Evolutionary conservation across 2,329 filamentous ascomycete genomes (phyloP).

Genomic region (Fusarium equiseti): DNA sequence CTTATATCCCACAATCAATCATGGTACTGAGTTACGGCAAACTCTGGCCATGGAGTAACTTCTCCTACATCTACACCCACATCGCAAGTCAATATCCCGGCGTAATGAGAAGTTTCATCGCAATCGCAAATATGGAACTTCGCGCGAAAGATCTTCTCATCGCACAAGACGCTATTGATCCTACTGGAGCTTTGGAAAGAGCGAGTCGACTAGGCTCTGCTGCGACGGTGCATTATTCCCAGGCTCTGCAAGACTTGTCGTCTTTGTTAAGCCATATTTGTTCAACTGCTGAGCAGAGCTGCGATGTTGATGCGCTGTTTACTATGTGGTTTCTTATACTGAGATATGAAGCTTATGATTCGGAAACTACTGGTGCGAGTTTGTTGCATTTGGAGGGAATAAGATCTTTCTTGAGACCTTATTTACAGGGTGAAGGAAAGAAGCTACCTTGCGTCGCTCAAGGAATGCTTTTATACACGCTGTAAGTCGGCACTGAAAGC

Average conservation of each 20-base stretch:
- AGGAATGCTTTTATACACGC: constrained; percentile 34
- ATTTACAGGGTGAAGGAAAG: constrained; percentile 13
- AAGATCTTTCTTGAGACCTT: constrained; percentile 31
- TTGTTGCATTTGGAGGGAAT: constrained; percentile 39
- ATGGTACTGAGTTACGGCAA: constrained; percentile 40
- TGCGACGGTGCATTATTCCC: constrained; percentile 28
- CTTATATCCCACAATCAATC: constrained; percentile 31
- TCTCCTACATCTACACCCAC: constrained; percentile 37
- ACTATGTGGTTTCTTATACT: constrained; percentile 43
- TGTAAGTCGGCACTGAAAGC: constrained; percentile 14
- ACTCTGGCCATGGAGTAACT: constrained; percentile 41
- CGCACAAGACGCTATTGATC: not conserved
- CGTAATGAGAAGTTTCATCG: constrained; percentile 43
- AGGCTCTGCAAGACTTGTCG: constrained; percentile 38
- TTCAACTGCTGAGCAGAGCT: constrained; percentile 1
- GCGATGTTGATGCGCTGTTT: constrained; percentile 38
- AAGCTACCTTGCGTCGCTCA: constrained; percentile 34
- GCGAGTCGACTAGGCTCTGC: constrained; percentile 16
- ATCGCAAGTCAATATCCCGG: constrained; percentile 39
- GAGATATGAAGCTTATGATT: constrained; percentile 34
- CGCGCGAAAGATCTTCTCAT: constrained; percentile 26
- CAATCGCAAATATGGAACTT: constrained; percentile 38
- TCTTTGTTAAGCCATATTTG: constrained; percentile 31
- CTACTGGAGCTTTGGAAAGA: not conserved
- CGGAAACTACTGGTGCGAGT: constrained; percentile 27